These are phyloP conservation scores for Candida sanyaensis DNA, from an alignment of 1,139 yeast species.

Conservation along the genomic window DNA sequence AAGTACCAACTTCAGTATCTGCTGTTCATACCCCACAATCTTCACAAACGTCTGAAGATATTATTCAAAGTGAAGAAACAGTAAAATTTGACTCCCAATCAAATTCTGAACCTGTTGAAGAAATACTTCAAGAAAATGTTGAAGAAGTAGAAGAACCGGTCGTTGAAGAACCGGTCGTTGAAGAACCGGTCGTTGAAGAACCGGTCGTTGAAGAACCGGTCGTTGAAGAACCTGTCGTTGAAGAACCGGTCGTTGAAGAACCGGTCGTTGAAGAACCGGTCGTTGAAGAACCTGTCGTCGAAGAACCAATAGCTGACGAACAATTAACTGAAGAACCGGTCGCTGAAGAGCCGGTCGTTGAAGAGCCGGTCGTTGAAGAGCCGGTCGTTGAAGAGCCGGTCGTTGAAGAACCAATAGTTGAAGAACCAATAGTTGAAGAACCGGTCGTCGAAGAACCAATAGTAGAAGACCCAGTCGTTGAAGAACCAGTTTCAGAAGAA, in stretches of 20 bases:
- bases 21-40: too few relatives aligned
- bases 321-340: slow-evolving; percentile 1
- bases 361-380: neutral
- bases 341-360: neutral
- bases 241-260: neutral
- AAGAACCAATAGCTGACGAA: slow-evolving; percentile 1
- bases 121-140: neutral
- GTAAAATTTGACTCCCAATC: neutral
- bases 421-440: neutral
- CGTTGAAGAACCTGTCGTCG: too few relatives aligned
- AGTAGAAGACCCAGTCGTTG: neutral
- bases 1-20: neutral
- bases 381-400: neutral
- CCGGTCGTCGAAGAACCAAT: neutral
- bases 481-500: neutral
- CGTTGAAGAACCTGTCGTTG: neutral
- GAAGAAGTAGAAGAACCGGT: neutral
- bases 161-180: too few relatives aligned
- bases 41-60: too few relatives aligned
- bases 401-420: neutral
- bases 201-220: neutral
- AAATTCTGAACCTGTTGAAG: neutral
- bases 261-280: neutral
- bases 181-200: neutral
- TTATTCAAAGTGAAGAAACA: too few relatives aligned